A percentile compares a stretch with the other conserved stretches of the same genome.
phyloP scores from a whole-genome alignment of 371 early-diverging fungal species.

The Umbelopsis sp. region DNA sequence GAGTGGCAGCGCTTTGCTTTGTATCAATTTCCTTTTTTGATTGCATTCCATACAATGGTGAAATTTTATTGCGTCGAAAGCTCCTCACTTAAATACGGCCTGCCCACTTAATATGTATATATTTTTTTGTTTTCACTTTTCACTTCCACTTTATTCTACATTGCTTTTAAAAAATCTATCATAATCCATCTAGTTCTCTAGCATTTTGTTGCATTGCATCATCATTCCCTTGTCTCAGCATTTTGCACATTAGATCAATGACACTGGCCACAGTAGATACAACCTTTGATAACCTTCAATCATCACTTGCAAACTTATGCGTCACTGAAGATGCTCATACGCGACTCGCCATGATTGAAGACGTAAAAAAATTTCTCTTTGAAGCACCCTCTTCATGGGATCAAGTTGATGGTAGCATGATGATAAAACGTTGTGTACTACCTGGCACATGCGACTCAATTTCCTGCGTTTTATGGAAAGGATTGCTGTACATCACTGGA shows the following conservation, averaged over 20 bases:
- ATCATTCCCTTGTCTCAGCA: background rate
- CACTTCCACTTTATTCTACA: background rate
- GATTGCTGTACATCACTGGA: constrained; percentile 93
- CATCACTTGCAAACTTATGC: background rate
- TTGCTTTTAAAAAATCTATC: background rate
- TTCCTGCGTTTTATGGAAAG: constrained; percentile 93
- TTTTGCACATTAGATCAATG: background rate
- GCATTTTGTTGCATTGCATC: too few species aligned
- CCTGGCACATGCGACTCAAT: constrained; percentile 76
- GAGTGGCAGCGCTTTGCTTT: constrained; percentile 1
- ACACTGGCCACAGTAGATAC: background rate
- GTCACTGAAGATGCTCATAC: background rate
- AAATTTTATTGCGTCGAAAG: background rate
- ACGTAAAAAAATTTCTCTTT: constrained; percentile 4
- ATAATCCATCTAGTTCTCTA: too few species aligned
- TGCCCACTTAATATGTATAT: background rate
- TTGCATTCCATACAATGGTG: constrained; percentile 17
- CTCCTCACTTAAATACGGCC: constrained; percentile 8
- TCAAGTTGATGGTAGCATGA: constrained; percentile 10
- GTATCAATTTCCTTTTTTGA: constrained; percentile 12
- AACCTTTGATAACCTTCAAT: constrained; percentile 3
- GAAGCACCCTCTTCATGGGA: constrained; percentile 6
- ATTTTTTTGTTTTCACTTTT: background rate
- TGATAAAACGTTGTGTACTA: background rate
- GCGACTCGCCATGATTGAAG: constrained; percentile 8